Evolutionary conservation across 2,329 filamentous ascomycete genomes (phyloP), one percentile per base, ranked within the genome.

Genomic region (Beauveria sp.): DNA sequence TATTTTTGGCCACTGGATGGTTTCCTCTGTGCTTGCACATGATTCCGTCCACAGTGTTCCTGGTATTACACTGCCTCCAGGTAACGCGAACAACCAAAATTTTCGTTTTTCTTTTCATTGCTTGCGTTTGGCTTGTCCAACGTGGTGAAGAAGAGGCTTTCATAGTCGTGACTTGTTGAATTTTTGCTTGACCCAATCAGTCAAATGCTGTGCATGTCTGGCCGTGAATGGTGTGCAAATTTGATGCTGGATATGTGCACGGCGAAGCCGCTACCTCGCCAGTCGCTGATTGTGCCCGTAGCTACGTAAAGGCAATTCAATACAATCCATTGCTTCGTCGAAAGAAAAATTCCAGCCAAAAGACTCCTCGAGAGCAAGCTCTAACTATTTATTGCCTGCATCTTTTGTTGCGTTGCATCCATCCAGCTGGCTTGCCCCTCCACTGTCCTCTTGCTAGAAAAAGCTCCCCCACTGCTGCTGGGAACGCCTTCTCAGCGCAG

Each of bases 1-100:
- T 83, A 91, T 93, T 76, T 76, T 76, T 76, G 73, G 67, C 56
- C 26, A 50, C 49, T 48, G 73, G 70, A 68, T 58, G 65, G 70
- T 70, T 67, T 74, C 74, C 73, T 68, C 73, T 76, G 73, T 72
- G 74, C 74, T 75, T 75, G 74, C 74, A 70, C 70, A 76, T 69
- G 74, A 72, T 71, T 65, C 72, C 61, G 31, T 67, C 68, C 73
- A 76, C 70, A 69, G 74, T 77, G 74, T 77, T 73, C 75, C 75
- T 76, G 75, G 75, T 77, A 75, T 75, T 72, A 75, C 74, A 76
- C 74, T 76, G 73, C 72, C 70, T 76, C 73, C 74, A 75, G 74
- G 75, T 67, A 75, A 77, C 73, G 75, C 75, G 73, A 77, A 74
- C 63, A 22, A 49, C 43, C 42, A 46, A 50, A 34, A 14, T 22